Evolutionary conservation across 768 basidiomycete genomes (phyloP).

Genomic region (Naganishia kalamii): DNA sequence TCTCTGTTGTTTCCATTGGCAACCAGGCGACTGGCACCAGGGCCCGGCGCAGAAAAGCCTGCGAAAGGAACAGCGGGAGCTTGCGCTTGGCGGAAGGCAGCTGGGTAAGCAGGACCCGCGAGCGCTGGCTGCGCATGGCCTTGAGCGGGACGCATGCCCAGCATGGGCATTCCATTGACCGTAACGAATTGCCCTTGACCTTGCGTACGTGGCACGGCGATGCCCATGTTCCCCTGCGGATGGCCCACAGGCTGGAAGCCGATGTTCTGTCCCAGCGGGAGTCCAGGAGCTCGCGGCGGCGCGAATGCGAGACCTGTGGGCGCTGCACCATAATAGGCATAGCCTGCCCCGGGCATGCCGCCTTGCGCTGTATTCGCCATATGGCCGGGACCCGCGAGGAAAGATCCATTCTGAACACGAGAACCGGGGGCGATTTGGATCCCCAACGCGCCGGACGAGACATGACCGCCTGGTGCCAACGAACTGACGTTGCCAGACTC

Average conservation of each 20-base stretch:
- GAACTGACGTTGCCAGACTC: neutral
- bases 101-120: neutral
- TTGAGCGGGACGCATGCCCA: neutral
- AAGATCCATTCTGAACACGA: neutral
- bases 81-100: neutral
- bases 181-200: neutral
- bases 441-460: neutral
- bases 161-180: neutral
- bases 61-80: conserved; percentile 1
- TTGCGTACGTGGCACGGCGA: neutral
- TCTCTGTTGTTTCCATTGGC: neutral
- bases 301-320: neutral
- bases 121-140: too few relatives aligned
- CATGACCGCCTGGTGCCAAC: neutral
- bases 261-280: neutral
- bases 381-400: neutral
- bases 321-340: neutral
- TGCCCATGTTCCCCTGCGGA: neutral
- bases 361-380: too few relatives aligned
- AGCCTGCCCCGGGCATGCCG: neutral
- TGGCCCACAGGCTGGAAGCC: neutral
- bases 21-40: too few relatives aligned
- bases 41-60: too few relatives aligned
- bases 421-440: neutral
- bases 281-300: neutral